These are phyloP conservation scores for Trametes maxima DNA, from an alignment of 768 basidiomycete species.

Conservation along the genomic window DNA sequence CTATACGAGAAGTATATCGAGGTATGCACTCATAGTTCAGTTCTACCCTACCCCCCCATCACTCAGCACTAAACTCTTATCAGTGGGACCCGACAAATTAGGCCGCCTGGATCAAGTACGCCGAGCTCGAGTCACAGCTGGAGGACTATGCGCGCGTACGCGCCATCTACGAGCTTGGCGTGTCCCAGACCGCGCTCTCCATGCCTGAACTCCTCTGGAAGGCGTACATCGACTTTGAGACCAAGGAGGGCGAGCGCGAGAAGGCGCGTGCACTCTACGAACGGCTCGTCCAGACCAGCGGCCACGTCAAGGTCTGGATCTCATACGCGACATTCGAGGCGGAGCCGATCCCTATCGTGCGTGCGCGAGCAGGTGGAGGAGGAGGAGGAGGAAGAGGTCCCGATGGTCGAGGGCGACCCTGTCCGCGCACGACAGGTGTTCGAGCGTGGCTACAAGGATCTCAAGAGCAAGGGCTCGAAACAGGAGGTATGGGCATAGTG, in stretches of 20 bases:
- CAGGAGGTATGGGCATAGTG: conserved; percentile 66
- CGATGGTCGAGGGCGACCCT: conserved; percentile 73
- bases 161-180: conserved; percentile 91
- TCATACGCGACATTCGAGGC: conserved; percentile 93
- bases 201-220: conserved; percentile 97
- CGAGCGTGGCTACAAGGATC: conserved; percentile 83
- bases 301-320: conserved; percentile 97
- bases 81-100: conserved; percentile 90
- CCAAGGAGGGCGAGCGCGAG: conserved; percentile 90
- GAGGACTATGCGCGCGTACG: conserved; percentile 88
- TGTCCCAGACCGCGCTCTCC: conserved; percentile 79
- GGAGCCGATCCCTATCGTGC: conserved; percentile 65
- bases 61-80: neutral
- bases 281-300: conserved; percentile 79
- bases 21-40: conserved; percentile 49
- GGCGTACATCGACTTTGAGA: conserved; percentile 96
- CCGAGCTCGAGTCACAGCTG: conserved; percentile 86
- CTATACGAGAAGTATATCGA: conserved; percentile 95
- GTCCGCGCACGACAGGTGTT: conserved; percentile 76
- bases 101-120: conserved; percentile 94
- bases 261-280: conserved; percentile 86
- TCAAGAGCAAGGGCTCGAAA: conserved; percentile 81
- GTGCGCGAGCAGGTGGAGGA: conserved; percentile 76
- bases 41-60: neutral
- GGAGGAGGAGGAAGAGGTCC: conserved; percentile 49